phyloP scores from a whole-genome alignment of 345 rosid species.

The Hirschfeldia incana region DNA sequence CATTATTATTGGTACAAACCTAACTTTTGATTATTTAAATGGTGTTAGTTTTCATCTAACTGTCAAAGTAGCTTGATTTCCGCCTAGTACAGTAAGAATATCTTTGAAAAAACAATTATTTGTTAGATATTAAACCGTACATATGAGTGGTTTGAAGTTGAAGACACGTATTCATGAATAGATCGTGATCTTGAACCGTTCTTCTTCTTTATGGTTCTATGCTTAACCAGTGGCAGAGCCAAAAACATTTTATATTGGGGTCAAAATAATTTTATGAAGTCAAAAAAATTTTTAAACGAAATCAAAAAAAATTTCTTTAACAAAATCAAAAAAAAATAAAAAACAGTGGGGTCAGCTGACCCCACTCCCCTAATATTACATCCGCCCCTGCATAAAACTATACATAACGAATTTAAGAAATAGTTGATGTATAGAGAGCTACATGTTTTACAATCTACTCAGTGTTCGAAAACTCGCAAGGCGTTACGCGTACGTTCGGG shows the following conservation, averaged over 20 bases:
- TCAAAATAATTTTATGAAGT: too few species aligned
- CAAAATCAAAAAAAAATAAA: too few species aligned
- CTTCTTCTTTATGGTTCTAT: constrained; percentile 11
- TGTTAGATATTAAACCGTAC: constrained; percentile 20
- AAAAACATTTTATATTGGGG: too few species aligned
- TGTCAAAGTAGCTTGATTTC: constrained; percentile 17
- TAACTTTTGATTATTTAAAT: background rate
- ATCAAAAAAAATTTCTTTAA: too few species aligned
- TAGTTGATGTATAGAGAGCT: background rate
- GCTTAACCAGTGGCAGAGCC: background rate
- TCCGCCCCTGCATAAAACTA: background rate
- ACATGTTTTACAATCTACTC: constrained; percentile 7
- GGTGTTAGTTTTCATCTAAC: background rate
- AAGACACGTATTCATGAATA: constrained; percentile 23
- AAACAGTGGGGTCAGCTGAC: too few species aligned
- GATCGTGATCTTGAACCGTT: constrained; percentile 33
- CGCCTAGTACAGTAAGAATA: constrained; percentile 11
- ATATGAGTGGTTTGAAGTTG: constrained; percentile 15
- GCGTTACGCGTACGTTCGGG: too few species aligned
- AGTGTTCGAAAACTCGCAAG: background rate
- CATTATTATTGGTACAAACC: constrained; percentile 21
- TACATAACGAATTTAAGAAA: background rate
- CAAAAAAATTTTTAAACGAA: too few species aligned
- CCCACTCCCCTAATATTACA: too few species aligned
- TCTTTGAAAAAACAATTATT: constrained; percentile 17